Percentiles rank a stretch among this genome's conserved stretches.
These are phyloP conservation scores for Evernia prunastri DNA, from an alignment of 495 filamentous ascomycete genomes.

Conservation along the genomic window DNA sequence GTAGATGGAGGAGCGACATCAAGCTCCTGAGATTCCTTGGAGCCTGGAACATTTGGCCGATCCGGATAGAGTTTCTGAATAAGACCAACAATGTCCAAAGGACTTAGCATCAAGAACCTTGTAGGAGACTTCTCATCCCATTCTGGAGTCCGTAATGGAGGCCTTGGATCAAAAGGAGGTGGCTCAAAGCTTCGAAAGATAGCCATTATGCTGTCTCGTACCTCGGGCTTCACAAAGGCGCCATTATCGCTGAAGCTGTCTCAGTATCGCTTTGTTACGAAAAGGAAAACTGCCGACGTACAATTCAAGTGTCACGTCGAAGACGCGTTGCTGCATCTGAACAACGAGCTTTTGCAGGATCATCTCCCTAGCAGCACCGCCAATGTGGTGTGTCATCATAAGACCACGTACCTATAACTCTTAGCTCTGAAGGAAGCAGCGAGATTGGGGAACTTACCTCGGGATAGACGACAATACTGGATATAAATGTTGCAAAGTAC, in stretches of 20 bases:
- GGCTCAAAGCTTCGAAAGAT: slow-evolving; percentile 25
- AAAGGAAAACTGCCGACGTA: slow-evolving; percentile 26
- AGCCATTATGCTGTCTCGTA: slow-evolving; percentile 19
- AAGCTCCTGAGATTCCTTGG: slow-evolving; percentile 38
- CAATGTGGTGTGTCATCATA: slow-evolving; percentile 85
- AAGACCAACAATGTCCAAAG: slow-evolving; percentile 64
- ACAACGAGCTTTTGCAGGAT: slow-evolving; percentile 79
- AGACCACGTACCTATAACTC: slow-evolving; percentile 62
- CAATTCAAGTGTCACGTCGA: slow-evolving; percentile 44
- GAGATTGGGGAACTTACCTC: slow-evolving; percentile 52
- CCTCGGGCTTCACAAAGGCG: slow-evolving; percentile 25
- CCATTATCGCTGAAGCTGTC: slow-evolving; percentile 11
- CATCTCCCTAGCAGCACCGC: slow-evolving; percentile 79
- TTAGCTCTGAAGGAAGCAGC: not conserved
- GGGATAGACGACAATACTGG: slow-evolving; percentile 78
- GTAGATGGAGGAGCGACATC: slow-evolving; percentile 56
- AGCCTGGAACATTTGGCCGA: slow-evolving; percentile 46
- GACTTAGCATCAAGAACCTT: slow-evolving; percentile 54
- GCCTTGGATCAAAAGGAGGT: slow-evolving; percentile 26
- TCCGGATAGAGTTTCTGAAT: slow-evolving; percentile 67
- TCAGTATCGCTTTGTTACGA: not conserved
- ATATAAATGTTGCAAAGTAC: slow-evolving; percentile 83
- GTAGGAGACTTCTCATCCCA: not conserved
- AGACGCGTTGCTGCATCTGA: slow-evolving; percentile 67
- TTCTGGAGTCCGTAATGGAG: not conserved